Base-by-base conservation (phyloP, 352 stramenopile genomes). In the Globisporangium uncinulatum region DNA sequence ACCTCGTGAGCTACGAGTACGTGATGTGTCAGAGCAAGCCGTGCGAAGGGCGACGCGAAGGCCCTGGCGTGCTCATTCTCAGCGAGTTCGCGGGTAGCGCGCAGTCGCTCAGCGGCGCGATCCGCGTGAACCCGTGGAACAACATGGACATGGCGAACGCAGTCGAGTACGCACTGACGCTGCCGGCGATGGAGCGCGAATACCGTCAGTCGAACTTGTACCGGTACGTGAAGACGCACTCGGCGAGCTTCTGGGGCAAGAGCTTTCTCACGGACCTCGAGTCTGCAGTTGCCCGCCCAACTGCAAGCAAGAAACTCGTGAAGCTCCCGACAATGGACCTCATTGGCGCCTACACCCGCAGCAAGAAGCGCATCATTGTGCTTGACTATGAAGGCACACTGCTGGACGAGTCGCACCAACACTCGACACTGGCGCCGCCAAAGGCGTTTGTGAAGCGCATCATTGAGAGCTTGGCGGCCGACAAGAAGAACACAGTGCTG, bases 1-100 rank as follows among this genome's bases (percentile, higher is more conserved):
- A 97, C 61, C 67, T 97, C 7, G 85, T 96, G 0, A 86, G 80
- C n/a, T 83, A 96, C 45, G 88, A 97, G 60, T 97, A 94, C 61
- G 74, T 97, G 34, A 84, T 90, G 0, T 92, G 83, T 41, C 86
- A 96, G 66, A 89, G 34, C 72, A 90, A 51, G 77, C 86, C 57
- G 73, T 74, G 0, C 73, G 71, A 44, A 84, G 84, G 52, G 71
- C 69, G 19, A 70, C 66, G 37, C 69, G 78, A 76, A 4, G 86
- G 86, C 0, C 88, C 87, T 1, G 88, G 88, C 3, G 88, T 96
- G 29, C 65, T 97, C 24, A 73, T 97, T 17, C 62, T 96, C 32
- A 95, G 83, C 42, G 88, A 97, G 57, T 97, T 97, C 64, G 87
- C 88, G 21, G 88, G 88, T 1, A 92, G 75, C 45, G 88, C 87